Base-by-base conservation (phyloP, 352 stramenopile genomes). In the Phytophthora fragariaefolia region DNA sequence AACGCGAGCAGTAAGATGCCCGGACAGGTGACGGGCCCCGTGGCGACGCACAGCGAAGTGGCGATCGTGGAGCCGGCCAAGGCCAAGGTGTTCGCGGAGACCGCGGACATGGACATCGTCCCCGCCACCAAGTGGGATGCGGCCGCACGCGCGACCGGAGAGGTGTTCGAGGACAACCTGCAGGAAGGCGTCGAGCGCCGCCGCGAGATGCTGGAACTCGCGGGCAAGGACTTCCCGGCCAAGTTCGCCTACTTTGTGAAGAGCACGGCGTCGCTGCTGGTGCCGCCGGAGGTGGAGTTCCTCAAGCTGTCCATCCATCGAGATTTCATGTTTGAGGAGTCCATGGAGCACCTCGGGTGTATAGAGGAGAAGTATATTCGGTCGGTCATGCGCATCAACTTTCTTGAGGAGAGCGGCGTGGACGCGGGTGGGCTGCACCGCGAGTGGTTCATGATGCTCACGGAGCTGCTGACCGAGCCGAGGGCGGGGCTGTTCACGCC, bases 391-490 rank as follows among this genome's bases (percentile, higher is more conserved):
- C 82, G 86, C 15, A 82, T 96, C 32, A 80, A 94, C 26, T 97
- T 97, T 48, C 58, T 87, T 0, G 77, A 85, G 15, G 90, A 98
- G 62, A 86, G 71, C 15, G 90, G 90, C 6, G 74, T 96, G 15
- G 90, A 97, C 52, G 90, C 90, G 1, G 90, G 90, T n/a, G 90
- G 83, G 17, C 59, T 97, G 4, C 85, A 96, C 61, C 82, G 90
- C 8, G 89, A 96, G 67, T 98, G 92, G 92, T 96, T 96, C 61
- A 78, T 87, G 56, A 77, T 97, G 40, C 59, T 96, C 1, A 91
- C 82, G 34, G 79, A 92, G 13, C 45, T 80, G 34, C 62, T 95
- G 23, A 73, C 82, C 28, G 48, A 85, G 8, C 69, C 77, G 13
- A 64, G 69, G 4, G 70, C 66, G 3, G 87, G 85, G 9, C 54